Conservation (phyloP, 768 basidiomycete species). For the Ephemerocybe angulata region DNA sequence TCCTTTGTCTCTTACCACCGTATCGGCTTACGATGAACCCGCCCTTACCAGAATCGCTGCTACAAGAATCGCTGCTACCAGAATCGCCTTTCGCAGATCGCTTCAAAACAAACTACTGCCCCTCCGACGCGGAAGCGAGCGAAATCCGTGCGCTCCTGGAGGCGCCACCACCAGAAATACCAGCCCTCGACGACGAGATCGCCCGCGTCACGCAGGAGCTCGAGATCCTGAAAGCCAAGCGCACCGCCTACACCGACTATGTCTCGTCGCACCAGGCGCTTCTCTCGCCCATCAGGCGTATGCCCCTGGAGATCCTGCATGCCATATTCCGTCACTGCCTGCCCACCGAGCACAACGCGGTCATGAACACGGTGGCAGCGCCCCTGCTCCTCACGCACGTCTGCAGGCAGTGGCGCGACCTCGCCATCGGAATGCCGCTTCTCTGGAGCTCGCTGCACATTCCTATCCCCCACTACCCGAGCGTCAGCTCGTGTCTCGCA, state of each 20-base stretch:
- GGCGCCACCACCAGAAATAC: slow-evolving; percentile 7
- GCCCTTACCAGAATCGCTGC: too few species aligned
- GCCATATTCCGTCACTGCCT: slow-evolving; percentile 19
- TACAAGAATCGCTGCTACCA: too few species aligned
- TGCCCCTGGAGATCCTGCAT: slow-evolving; percentile 17
- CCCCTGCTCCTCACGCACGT: slow-evolving; percentile 17
- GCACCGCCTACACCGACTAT: slow-evolving; percentile 1
- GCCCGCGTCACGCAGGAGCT: slow-evolving; percentile 4
- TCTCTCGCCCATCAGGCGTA: slow-evolving; percentile 15
- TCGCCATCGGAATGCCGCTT: slow-evolving; percentile 13
- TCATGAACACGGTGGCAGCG: slow-evolving; percentile 16
- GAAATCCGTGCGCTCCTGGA: slow-evolving; percentile 7
- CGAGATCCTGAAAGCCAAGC: slow-evolving; percentile 1
- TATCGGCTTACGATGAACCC: too few species aligned
- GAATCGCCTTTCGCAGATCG: slow-evolving; percentile 7
- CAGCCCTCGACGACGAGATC: slow-evolving; percentile 7
- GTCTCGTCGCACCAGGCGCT: slow-evolving; percentile 11
- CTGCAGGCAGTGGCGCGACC: slow-evolving; percentile 18
- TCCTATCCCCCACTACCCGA: slow-evolving; percentile 14
- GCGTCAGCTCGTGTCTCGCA: neutral
- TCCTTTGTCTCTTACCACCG: too few species aligned
- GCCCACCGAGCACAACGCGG: slow-evolving; percentile 18
- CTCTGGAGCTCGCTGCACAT: slow-evolving; percentile 20
- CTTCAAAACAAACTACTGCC: slow-evolving; percentile 11
- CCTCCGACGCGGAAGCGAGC: slow-evolving; percentile 7